phyloP scores from a whole-genome alignment of 2,329 filamentous ascomycete species.

The Colletotrichum viniferum region DNA sequence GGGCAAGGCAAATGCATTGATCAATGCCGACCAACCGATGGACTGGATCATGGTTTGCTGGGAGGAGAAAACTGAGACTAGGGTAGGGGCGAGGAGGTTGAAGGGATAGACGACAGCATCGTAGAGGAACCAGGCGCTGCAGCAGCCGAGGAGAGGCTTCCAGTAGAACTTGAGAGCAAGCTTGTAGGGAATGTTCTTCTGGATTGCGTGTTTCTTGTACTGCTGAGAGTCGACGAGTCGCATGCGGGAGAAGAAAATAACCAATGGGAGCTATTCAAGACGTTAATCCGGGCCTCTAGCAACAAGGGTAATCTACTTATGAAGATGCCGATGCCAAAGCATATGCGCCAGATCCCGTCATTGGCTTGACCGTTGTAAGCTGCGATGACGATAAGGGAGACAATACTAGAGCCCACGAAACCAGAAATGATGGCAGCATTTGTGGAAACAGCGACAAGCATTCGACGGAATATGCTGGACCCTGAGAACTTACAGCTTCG shows the following conservation, averaged over 20 bases:
- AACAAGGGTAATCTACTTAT: slow-evolving; percentile 14
- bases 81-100: slow-evolving; percentile 24
- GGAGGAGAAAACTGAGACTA: slow-evolving; percentile 25
- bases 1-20: slow-evolving; percentile 29
- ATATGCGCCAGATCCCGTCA: slow-evolving; percentile 49
- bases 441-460: slow-evolving; percentile 43
- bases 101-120: slow-evolving; percentile 28
- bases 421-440: slow-evolving; percentile 40
- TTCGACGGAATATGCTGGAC: accelerated
- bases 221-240: slow-evolving; percentile 54
- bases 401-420: slow-evolving; percentile 43
- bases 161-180: slow-evolving; percentile 33
- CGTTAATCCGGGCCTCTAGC: not conserved
- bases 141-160: slow-evolving; percentile 56
- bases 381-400: slow-evolving; percentile 49
- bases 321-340: slow-evolving; percentile 45
- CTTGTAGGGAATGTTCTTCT: slow-evolving; percentile 25
- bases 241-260: slow-evolving; percentile 59
- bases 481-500: slow-evolving; percentile 22
- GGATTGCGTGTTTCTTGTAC: slow-evolving; percentile 30
- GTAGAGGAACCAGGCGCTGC: slow-evolving; percentile 36
- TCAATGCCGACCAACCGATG: slow-evolving; percentile 29
- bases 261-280: slow-evolving; percentile 39
- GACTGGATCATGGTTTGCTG: slow-evolving; percentile 23
- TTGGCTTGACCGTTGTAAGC: slow-evolving; percentile 35